Base-by-base conservation (phyloP, 805 yeast genomes). In the Candida parachauliodes region DNA sequence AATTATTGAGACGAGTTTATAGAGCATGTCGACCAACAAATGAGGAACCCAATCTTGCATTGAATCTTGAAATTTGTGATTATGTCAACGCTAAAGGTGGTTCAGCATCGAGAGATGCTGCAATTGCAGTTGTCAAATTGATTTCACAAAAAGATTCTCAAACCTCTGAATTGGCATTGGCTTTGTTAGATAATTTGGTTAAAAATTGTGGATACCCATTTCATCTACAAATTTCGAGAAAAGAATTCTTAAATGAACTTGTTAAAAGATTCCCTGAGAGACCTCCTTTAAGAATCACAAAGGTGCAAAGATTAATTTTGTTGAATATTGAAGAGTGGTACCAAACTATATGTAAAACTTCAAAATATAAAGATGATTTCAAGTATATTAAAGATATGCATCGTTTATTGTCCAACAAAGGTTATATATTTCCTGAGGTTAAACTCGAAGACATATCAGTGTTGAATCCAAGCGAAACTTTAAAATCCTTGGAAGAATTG, bases 121-220 rank as follows among this genome's bases (percentile, higher is more conserved):
- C 95, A 5, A 73, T 80, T 44, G 81, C 89, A 5, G 80, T 89
- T 44, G 97, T 83, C 37, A 82, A 81, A 53, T 70, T 88, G 44
- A 77, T 91, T 55, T 85, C 88, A 62, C 82, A 83, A 48, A 73
- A 87, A 52, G 93, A 85, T 48, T 79, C 94, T 1, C 94, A 86
- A 52, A 83, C 88, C 23, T 78, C 89, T 4, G 79, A 83, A 39
- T 80, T 89, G 54, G 96, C 97, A 8, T 62, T 93, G 46, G 76
- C 88, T 1, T 64, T 87, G 35, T 73, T 93, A 44, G 99, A 93
- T 56, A 87, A 87, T 37, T 68, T 93, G 49, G 98, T 93, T 37
- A 93, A 93, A 65, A 93, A 93, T 67, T 93, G 99, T 66, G 98
- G 98, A 4, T 93, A 91, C 59, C 97, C 98, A 6, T 79, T 93